phyloP scores from a whole-genome alignment of 495 filamentous ascomycete genomes.

The Bacidia rubella region DNA sequence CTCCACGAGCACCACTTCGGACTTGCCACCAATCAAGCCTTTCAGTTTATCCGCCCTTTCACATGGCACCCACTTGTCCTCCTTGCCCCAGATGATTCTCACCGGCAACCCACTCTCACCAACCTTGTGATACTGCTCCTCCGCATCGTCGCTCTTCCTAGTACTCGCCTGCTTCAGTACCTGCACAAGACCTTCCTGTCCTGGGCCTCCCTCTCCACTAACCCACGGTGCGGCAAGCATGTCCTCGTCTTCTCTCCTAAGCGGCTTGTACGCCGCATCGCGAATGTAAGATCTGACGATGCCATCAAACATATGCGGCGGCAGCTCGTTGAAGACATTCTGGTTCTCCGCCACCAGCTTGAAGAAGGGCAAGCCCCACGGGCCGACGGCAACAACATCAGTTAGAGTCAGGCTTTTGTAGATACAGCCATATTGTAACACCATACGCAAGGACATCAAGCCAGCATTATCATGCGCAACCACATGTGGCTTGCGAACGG shows the following conservation, averaged over 20 bases:
- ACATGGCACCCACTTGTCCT: conserved; percentile 25
- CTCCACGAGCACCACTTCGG: conserved; percentile 21
- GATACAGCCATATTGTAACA: conserved; percentile 18
- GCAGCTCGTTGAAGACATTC: conserved; percentile 19
- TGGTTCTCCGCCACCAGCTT: conserved; percentile 22
- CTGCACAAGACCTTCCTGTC: conserved; percentile 19
- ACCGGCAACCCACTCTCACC: conserved; percentile 17
- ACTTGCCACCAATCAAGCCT: conserved; percentile 12
- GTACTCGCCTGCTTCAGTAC: conserved; percentile 17
- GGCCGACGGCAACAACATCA: conserved; percentile 24
- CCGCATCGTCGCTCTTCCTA: conserved; percentile 5
- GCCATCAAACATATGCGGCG: conserved; percentile 20
- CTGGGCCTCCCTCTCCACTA: conserved; percentile 7
- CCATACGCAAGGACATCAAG: conserved; percentile 20
- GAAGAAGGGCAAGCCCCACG: conserved; percentile 24
- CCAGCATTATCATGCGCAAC: conserved; percentile 27
- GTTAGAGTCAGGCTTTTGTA: conserved; percentile 25
- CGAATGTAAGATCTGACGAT: conserved; percentile 24
- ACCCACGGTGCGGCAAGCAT: conserved; percentile 22
- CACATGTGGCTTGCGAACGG: conserved; percentile 18
- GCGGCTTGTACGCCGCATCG: conserved; percentile 14
- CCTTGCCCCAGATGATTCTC: conserved; percentile 24
- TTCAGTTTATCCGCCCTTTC: conserved; percentile 18
- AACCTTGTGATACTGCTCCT: conserved; percentile 5
- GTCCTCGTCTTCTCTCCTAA: conserved; percentile 18